Percentiles rank a stretch among this genome's conserved stretches.
Conservation (phyloP, 805 yeast genomes). For the Saccharomycopsis malanga region DNA sequence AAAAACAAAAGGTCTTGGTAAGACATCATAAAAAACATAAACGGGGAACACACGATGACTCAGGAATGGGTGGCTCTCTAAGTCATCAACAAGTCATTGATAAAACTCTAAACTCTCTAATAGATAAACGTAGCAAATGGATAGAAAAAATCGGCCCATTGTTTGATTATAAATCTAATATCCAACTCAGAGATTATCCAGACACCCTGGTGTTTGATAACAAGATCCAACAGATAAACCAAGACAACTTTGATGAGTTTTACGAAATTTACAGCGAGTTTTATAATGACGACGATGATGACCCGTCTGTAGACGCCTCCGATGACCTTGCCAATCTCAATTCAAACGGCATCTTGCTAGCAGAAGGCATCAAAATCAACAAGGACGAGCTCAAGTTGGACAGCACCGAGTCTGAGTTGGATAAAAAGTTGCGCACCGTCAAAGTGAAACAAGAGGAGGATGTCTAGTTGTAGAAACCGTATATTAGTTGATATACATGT, state of each 20-base stretch:
- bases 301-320: constrained; percentile 21
- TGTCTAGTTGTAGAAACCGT: too few relatives aligned
- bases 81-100: constrained; percentile 62
- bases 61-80: constrained; percentile 28
- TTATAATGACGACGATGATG: constrained; percentile 30
- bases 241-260: constrained; percentile 21
- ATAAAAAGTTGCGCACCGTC: constrained; percentile 7
- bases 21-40: constrained; percentile 51
- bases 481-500: too few relatives aligned
- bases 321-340: constrained; percentile 25
- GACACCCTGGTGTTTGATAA: constrained; percentile 46
- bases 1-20: constrained; percentile 70
- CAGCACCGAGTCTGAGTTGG: background rate
- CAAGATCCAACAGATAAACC: constrained; percentile 21
- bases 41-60: constrained; percentile 24
- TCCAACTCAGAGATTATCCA: constrained; percentile 65
- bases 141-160: constrained; percentile 82
- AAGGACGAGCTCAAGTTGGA: constrained; percentile 16
- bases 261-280: constrained; percentile 19
- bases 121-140: constrained; percentile 89
- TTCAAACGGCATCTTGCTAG: constrained; percentile 22
- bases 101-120: constrained; percentile 65
- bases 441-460: too few relatives aligned
- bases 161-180: constrained; percentile 53
- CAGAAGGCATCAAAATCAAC: constrained; percentile 16